phyloP scores from a whole-genome alignment of 2,329 filamentous ascomycete genomes.

The Podosphaera xanthii region DNA sequence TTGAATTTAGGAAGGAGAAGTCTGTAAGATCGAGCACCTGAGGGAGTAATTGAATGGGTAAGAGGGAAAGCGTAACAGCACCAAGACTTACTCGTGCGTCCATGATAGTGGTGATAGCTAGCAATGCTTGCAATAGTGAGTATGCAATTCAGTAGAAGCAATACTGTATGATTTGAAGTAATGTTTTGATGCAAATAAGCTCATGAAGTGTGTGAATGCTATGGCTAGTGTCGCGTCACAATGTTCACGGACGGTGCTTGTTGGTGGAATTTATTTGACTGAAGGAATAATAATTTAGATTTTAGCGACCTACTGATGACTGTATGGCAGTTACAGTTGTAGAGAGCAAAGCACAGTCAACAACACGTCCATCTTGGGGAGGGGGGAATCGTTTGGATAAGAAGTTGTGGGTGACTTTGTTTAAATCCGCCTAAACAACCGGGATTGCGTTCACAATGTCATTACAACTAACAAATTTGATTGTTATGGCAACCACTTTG shows the following conservation, averaged over 20 bases:
- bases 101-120: slow-evolving; percentile 15
- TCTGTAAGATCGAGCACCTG: slow-evolving; percentile 2
- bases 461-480: not conserved
- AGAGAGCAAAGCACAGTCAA: not conserved
- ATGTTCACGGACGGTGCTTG: slow-evolving; percentile 7
- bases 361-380: slow-evolving; percentile 5
- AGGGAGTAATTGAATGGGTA: not conserved
- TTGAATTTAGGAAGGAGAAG: slow-evolving; percentile 1
- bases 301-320: not conserved
- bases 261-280: not conserved
- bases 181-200: slow-evolving; percentile 6
- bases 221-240: slow-evolving; percentile 9
- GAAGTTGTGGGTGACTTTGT: slow-evolving; percentile 1
- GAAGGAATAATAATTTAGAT: not conserved
- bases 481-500: slow-evolving; percentile 1
- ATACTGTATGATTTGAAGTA: slow-evolving; percentile 1
- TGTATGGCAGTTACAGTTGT: not conserved
- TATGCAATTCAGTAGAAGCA: slow-evolving; percentile 7
- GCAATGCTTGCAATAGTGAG: slow-evolving; percentile 2
- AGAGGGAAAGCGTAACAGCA: slow-evolving; percentile 6
- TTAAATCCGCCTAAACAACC: not conserved
- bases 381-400: slow-evolving; percentile 1
- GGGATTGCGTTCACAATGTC: not conserved
- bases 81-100: slow-evolving; percentile 20
- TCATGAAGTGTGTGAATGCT: slow-evolving; percentile 4